phyloP scores from a whole-genome alignment of 2,329 filamentous ascomycete species.

The Lecanicillium sp. region DNA sequence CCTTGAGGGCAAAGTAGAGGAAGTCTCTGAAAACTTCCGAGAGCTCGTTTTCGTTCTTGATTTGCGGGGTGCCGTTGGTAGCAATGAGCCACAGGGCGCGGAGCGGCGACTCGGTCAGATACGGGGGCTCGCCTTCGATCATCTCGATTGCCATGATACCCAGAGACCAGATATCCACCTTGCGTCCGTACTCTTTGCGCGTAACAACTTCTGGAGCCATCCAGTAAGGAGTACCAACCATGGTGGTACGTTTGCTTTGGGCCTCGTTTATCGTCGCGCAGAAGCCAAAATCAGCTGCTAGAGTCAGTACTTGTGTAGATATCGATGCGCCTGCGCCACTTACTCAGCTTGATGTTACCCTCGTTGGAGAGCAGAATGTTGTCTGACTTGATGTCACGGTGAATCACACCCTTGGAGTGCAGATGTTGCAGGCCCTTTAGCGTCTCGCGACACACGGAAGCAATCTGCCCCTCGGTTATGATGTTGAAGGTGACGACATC shows the following conservation, averaged over 20 bases:
- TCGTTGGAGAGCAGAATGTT: constrained; percentile 92
- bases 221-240: constrained; percentile 99
- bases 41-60: constrained; percentile 86
- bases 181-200: constrained; percentile 93
- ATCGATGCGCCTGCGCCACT: constrained; percentile 30
- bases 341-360: constrained; percentile 96
- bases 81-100: constrained; percentile 93
- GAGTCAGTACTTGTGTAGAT: constrained; percentile 25
- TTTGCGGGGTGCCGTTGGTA: constrained; percentile 88
- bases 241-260: constrained; percentile 95
- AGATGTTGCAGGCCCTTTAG: constrained; percentile 87
- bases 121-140: constrained; percentile 97
- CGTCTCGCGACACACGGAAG: constrained; percentile 90
- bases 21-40: constrained; percentile 85
- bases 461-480: constrained; percentile 97
- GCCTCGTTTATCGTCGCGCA: constrained; percentile 97
- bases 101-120: constrained; percentile 89
- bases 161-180: constrained; percentile 97
- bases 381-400: constrained; percentile 98
- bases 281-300: constrained; percentile 89
- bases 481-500: constrained; percentile 99
- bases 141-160: constrained; percentile 99
- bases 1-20: constrained; percentile 85
- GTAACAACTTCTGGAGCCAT: constrained; percentile 99
- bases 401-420: constrained; percentile 96